These are phyloP conservation scores for Blepharisma japonicum DNA, from an alignment of 73 alveolate species.

Conservation along the genomic window DNA sequence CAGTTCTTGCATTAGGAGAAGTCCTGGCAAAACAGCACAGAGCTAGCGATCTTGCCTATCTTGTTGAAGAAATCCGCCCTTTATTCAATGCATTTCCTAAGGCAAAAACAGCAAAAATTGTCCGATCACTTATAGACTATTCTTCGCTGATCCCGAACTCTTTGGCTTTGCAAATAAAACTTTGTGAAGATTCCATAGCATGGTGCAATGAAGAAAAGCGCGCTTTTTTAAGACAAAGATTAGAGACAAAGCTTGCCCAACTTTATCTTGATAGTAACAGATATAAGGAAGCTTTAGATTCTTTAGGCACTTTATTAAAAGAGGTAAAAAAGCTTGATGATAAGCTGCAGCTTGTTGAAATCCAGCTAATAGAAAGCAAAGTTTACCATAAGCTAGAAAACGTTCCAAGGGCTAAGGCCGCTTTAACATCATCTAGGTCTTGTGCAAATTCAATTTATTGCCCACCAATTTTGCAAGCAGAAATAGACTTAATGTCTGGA, in stretches of 20 bases:
- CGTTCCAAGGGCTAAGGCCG: constrained; percentile 63
- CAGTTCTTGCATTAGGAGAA: background rate
- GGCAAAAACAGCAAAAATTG: constrained; percentile 58
- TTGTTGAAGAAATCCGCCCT: constrained; percentile 45
- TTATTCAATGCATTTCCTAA: constrained; percentile 52
- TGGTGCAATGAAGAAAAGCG: constrained; percentile 61
- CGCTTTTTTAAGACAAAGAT: constrained; percentile 54
- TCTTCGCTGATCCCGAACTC: constrained; percentile 40
- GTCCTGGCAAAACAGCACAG: background rate
- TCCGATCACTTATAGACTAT: constrained; percentile 47
- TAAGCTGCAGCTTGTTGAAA: constrained; percentile 51
- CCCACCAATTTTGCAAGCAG: constrained; percentile 78
- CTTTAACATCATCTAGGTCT: constrained; percentile 79
- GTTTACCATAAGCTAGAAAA: constrained; percentile 54
- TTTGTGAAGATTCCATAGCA: constrained; percentile 41
- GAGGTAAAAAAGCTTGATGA: constrained; percentile 63
- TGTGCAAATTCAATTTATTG: constrained; percentile 69
- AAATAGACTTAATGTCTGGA: constrained; percentile 78
- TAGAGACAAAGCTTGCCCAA: constrained; percentile 56
- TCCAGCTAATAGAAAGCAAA: constrained; percentile 51
- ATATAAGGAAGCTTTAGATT: constrained; percentile 44
- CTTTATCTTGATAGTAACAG: constrained; percentile 34
- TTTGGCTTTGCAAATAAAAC: constrained; percentile 32
- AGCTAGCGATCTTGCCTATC: constrained; percentile 29
- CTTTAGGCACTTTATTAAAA: constrained; percentile 25